Base-by-base conservation (phyloP, 306 rosid genomes). In the Vachellia pachyceras region DNA sequence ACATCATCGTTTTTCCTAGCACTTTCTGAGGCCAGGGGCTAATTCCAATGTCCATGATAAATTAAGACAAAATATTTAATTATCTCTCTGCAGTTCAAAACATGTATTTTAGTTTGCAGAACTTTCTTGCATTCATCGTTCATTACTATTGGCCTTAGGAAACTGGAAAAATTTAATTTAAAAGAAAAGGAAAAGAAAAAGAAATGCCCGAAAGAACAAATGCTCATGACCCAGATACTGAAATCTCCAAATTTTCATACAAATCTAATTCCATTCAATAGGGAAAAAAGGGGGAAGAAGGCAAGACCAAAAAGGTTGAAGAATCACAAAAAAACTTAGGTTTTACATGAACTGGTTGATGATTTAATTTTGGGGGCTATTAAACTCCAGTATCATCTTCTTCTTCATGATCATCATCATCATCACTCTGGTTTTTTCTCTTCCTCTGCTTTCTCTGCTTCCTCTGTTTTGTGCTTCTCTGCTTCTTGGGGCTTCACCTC, bases 351-450 rank as follows among this genome's bases (percentile, higher is more conserved):
- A 61, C 6, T 10, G 40, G 29, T 61, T 5, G 8, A 61, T 61
- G 33, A 29, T 29, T 25, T 60, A 11, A 61, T 9, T 25, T 58
- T 23, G 15, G 10, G 12, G 17, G 66, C 35, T 23, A 23, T 25
- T 9, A 60, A 11, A 10, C 39, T 60, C 1, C 37, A 23, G 39
- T 25, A 25, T 58, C 35, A 7, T 58, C 65, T 9, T n/a, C n/a
- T n/a, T 42, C 45, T 42, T 42, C 45, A 42, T 8, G 45, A 42
- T 42, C 45, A 13, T 15, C n/a, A n/a, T n/a, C n/a, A n/a, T n/a
- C 55, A 49, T 29, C 33, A 29, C 68, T 61, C 68, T 61, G 72
- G 1, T 66, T 66, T 37, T 22, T 39, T 81, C 14, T 82, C 82
- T 42, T 79, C 60, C 14, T 47, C 1, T 17, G 14, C 25, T n/a